Evolutionary conservation across 768 basidiomycete species (phyloP), one percentile per base, ranked within the genome.

Genomic region (Tulasnella sp.): DNA sequence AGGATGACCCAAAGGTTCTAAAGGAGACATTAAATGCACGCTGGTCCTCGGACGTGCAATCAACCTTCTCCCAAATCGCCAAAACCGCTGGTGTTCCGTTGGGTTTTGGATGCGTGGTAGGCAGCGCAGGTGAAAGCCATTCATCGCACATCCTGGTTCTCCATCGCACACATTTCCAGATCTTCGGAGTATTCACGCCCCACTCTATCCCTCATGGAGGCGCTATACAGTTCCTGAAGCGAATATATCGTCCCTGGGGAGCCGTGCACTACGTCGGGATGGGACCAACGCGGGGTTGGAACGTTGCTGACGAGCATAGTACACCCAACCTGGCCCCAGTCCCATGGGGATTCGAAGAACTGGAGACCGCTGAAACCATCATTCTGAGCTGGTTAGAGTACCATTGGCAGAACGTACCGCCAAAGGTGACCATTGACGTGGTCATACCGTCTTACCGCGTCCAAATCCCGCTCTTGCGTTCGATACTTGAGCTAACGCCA

Each of bases 91-190:
- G 79, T 1, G 81, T 83, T 0, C 87, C 86, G 5, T 78, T 81
- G 6, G 89, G 89, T 6, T 85, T 89, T 69, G 89, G 88, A 12
- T 89, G 88, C 52, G 85, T 90, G 1, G 86, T 88, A 0, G 89
- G 90, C 81, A 88, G 85, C 7, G 88, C 89, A 78, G 82, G 80
- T 22, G 83, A 84, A 11, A 90, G 89, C 78, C 87, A 88, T 0
- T 89, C 90, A 87, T 88, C 88, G 0, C 89, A 88, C 0, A 89
- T 89, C 78, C 89, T 89, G 0, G 83, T 89, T 71, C 71, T 90
- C 64, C 87, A 89, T 76, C 85, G 85, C 34, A 86, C 82, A 0
- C 89, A 90, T 79, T 82, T 90, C 80, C 85, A 88, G 38, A 86
- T 89, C 64, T 90, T 90, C 78, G 76, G 81, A 0, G 40, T 42